A percentile compares a stretch with the other conserved stretches of the same genome.
Conservation (phyloP, 2,329 filamentous ascomycete species). For the Fusarium azukiicola region DNA sequence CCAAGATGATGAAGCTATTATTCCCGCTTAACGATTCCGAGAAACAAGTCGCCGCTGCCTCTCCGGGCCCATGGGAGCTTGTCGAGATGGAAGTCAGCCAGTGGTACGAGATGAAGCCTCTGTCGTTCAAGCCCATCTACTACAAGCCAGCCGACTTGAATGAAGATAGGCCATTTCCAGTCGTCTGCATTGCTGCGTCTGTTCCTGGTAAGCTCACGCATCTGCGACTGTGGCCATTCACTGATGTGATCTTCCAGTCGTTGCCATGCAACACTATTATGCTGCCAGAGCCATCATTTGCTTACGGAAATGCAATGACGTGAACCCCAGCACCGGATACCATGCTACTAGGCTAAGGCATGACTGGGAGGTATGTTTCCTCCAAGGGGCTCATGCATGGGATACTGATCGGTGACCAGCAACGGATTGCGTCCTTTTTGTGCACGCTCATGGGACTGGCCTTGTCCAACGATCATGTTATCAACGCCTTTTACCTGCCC, state of each 20-base stretch:
- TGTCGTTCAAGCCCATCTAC: constrained; percentile 8
- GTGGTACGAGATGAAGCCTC: background rate
- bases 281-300: background rate
- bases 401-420: background rate
- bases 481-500: background rate
- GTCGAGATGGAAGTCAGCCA: background rate
- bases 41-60: background rate
- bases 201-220: background rate
- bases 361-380: background rate
- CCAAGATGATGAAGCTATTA: constrained; percentile 11
- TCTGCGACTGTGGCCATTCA: background rate
- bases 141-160: background rate
- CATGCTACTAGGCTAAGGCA: background rate
- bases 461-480: constrained; percentile 9
- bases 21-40: background rate
- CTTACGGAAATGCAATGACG: background rate
- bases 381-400: fast-evolving
- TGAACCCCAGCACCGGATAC: background rate
- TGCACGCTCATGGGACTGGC: constrained; percentile 12
- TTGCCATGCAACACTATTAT: constrained; percentile 14
- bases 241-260: background rate
- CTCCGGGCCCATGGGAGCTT: background rate
- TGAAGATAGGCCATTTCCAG: background rate
- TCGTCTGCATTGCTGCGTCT: background rate
- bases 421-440: background rate